Evolutionary conservation across 1,139 yeast species (phyloP), one percentile per base, ranked within the genome.

Genomic region (Lodderomyces theae): DNA sequence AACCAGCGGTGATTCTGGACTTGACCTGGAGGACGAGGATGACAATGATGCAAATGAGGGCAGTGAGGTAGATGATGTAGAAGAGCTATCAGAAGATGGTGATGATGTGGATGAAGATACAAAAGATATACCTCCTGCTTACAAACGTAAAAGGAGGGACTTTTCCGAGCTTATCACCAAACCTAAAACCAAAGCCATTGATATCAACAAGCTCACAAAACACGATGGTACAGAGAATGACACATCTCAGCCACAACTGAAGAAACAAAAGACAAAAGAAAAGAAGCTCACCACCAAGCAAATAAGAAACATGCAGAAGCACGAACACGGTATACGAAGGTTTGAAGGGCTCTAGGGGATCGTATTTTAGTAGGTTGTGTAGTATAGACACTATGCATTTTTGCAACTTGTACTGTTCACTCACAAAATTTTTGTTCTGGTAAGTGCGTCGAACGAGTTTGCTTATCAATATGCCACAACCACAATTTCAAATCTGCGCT

Each of bases 281-380:
- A 68, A 66, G 45, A 65, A 68, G 39, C 42, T 73, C 40, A 60
- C 73, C 3, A 63, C 74, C 31, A 77, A 75, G 45, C 79, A 74
- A 48, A 52, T 71, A 37, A 63, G 71, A 37, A 77, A 76, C 45
- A 54, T 66, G 51, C 80, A 74, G 46, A 69, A 65, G 36, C 80
- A 75, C 40, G 81, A 79, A 44, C 86, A 82, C 48, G 90, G 92
- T 0, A 84, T 85, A 41, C 69, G 77, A 33, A 73, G 64, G 46
- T 83, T 83, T 51, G 88, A 82, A n/a, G 88, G 73, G 39, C 61
- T 82, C 42, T 80, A 64, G 49, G 13, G 5, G 15, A 31, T 8
- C 12, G 4, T 4, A n/a, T 13, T 25, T 19, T 5, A 5, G 26
- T 24, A 9, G 12, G 6, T 24, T 24, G 11, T 24, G 26, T 24